Conservation (phyloP, 768 basidiomycete genomes). For the Mycena crocata region DNA sequence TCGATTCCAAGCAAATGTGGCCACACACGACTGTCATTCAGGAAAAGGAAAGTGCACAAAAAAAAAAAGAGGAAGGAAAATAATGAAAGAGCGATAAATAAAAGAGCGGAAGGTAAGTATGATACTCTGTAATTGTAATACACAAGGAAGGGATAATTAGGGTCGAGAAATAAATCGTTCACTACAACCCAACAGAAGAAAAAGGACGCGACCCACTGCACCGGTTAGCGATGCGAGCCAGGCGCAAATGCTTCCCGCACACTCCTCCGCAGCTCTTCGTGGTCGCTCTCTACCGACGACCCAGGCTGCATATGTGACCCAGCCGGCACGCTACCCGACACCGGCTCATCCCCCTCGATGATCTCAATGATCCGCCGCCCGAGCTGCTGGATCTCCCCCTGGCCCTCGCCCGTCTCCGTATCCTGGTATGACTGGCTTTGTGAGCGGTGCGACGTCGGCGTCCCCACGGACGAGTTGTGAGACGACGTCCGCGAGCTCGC, state of each 20-base stretch:
- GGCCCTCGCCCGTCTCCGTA: conserved; percentile 88
- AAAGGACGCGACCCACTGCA: background rate
- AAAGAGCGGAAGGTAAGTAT: conserved; percentile 31
- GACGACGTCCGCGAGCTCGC: conserved; percentile 78
- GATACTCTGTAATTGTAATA: conserved; percentile 34
- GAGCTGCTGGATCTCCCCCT: conserved; percentile 90
- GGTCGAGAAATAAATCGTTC: conserved; percentile 30
- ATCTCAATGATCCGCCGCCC: conserved; percentile 89
- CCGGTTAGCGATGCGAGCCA: conserved; percentile 63
- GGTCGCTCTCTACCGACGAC: conserved; percentile 77
- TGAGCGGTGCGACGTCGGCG: conserved; percentile 77
- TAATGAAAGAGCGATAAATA: background rate
- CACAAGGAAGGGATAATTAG: conserved; percentile 32
- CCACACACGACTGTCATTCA: background rate
- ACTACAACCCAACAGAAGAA: conserved; percentile 18
- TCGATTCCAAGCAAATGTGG: background rate
- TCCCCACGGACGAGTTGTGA: conserved; percentile 79
- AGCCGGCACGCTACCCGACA: conserved; percentile 69
- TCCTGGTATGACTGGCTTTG: conserved; percentile 81
- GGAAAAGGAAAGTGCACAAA: background rate
- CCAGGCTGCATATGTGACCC: conserved; percentile 75
- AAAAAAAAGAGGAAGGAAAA: background rate
- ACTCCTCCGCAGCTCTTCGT: conserved; percentile 84
- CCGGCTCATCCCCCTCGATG: conserved; percentile 76
- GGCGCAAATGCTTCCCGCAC: conserved; percentile 86